Evolutionary conservation across 805 yeast species (phyloP).

Genomic region (Candida patagonica): DNA sequence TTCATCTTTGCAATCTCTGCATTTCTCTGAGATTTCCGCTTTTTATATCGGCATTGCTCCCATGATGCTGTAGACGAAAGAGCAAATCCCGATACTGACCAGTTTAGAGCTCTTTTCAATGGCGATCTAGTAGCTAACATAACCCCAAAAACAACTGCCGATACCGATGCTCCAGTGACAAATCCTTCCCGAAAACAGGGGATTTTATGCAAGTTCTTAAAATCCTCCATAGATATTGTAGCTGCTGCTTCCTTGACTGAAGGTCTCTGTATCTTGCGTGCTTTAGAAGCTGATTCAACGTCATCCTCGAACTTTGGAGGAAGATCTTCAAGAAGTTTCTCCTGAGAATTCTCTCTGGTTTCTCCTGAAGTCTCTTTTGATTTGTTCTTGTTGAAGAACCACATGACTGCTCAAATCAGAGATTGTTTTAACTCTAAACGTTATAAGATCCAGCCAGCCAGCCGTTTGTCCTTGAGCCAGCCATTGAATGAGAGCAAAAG

Average conservation of each 20-base stretch:
- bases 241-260: slow-evolving; percentile 15
- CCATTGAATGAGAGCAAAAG: no score
- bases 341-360: not conserved
- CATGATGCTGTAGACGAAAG: slow-evolving; percentile 78
- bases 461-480: no score
- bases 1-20: slow-evolving; percentile 53
- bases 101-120: slow-evolving; percentile 50
- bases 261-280: slow-evolving; percentile 10
- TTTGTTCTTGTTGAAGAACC: not conserved
- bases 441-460: no score
- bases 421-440: no score
- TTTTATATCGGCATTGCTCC: slow-evolving; percentile 80
- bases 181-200: slow-evolving; percentile 32
- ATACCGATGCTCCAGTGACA: slow-evolving; percentile 28
- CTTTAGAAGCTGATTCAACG: slow-evolving; percentile 11
- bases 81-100: slow-evolving; percentile 75
- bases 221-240: slow-evolving; percentile 23
- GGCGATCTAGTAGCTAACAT: slow-evolving; percentile 20
- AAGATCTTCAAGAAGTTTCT: slow-evolving; percentile 22
- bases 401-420: no score
- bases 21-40: slow-evolving; percentile 56
- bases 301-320: slow-evolving; percentile 25
- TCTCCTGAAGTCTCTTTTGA: not conserved
- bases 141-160: slow-evolving; percentile 24
- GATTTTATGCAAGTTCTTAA: slow-evolving; percentile 23